Conservation (phyloP, 495 filamentous ascomycete species). For the Penicillium pancosmium region DNA sequence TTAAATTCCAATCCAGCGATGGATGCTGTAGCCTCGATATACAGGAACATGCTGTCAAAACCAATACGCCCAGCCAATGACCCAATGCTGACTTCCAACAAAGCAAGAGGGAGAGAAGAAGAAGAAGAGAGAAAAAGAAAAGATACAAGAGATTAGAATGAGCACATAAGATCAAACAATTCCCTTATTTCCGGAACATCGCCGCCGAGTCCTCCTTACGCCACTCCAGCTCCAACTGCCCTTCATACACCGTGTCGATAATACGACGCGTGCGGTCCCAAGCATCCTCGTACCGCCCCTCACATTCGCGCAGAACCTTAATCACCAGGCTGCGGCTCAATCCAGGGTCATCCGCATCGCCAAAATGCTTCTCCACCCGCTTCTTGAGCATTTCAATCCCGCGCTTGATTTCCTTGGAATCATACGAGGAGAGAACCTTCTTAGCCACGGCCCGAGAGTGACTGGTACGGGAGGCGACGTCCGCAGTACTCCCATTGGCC, state of each 20-base stretch:
- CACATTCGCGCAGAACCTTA: slow-evolving; percentile 80
- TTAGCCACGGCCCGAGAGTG: slow-evolving; percentile 81
- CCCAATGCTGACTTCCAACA: slow-evolving; percentile 9
- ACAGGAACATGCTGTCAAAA: not conserved
- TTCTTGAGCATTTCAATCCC: slow-evolving; percentile 86
- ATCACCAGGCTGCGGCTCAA: slow-evolving; percentile 69
- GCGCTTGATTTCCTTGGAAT: slow-evolving; percentile 77
- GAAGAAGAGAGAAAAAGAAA: slow-evolving; percentile 5
- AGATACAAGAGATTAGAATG: not conserved
- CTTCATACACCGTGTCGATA: slow-evolving; percentile 63
- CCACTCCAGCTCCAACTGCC: slow-evolving; percentile 64
- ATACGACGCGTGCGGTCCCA: slow-evolving; percentile 70
- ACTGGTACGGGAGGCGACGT: slow-evolving; percentile 71
- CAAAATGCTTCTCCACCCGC: slow-evolving; percentile 95
- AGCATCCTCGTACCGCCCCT: slow-evolving; percentile 73
- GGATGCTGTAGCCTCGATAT: no score
- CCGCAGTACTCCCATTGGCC: slow-evolving; percentile 39
- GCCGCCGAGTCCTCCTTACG: slow-evolving; percentile 57
- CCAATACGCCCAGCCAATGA: slow-evolving; percentile 19
- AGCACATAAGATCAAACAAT: slow-evolving; percentile 3
- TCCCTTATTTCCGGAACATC: slow-evolving; percentile 52
- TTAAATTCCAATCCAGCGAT: no score
- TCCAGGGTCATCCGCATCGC: slow-evolving; percentile 76
- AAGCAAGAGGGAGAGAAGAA: slow-evolving; percentile 11
- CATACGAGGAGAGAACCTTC: slow-evolving; percentile 78